Evolutionary conservation across 257 asterid species (phyloP), one percentile per base, ranked within the genome.

Genomic region (Echium plantagineum): DNA sequence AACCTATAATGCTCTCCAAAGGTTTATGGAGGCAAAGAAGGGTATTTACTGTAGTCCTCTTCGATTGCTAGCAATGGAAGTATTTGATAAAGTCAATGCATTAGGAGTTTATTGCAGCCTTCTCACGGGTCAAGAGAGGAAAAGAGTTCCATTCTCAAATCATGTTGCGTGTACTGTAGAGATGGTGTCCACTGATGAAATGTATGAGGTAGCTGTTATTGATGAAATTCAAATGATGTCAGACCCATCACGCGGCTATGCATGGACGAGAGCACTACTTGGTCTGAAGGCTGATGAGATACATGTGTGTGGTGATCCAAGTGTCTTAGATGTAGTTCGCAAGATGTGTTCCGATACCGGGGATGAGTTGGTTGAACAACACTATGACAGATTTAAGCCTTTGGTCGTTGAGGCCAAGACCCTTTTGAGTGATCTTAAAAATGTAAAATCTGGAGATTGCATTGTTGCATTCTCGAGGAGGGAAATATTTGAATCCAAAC

Each of bases 151-250:
- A 0, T 91, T 91, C 67, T 81, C 98, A 13, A 85, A 83, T 68
- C 98, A 91, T n/a, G 82, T 79, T 63, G 96, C 98, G 38, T 91
- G 98, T 70, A 88, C 96, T 6, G 95, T 91, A 58, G 98, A 88
- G 84, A 91, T 91, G 98, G 90, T 67, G 22, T 91, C 98, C 1
- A 74, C 90, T 1, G 86, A 84, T 30, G 85, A 79, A 69, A 47
- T 85, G 71, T 91, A 77, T 69, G 98, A 91, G 59, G 98, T 91
- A 72, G 98, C 98, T 18, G 94, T 88, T 58, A 75, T 91, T 57
- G 96, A 91, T 71, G 96, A 91, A 63, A 91, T 91, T 71, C 98
- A 88, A 59, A 88, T 91, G 98, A 79, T 91, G 86, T 80, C 95
- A 20, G 98, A 91, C 74, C 67, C 95, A 1, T 51, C 74, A 53